Conservation (phyloP, 106 monocot genomes). For the Cymbidium sinense region DNA sequence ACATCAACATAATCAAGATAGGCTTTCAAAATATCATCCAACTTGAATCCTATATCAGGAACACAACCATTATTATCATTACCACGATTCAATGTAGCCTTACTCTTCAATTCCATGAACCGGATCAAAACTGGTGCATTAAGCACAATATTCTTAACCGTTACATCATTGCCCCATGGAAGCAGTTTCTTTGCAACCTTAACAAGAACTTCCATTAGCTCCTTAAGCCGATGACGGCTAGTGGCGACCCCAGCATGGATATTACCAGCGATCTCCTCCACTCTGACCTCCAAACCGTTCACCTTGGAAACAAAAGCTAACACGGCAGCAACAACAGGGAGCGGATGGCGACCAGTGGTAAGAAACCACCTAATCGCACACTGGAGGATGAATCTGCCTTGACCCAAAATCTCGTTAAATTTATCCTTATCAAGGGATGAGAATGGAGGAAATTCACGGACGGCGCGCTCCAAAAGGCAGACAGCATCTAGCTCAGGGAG, state of each 20-base stretch:
- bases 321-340: constrained; percentile 61
- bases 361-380: constrained; percentile 47
- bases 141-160: constrained; percentile 43
- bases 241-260: constrained; percentile 36
- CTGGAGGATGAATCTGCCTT: constrained; percentile 46
- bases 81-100: constrained; percentile 5
- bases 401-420: constrained; percentile 33
- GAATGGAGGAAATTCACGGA: constrained; percentile 16
- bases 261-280: constrained; percentile 55
- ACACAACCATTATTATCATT: not conserved
- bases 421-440: constrained; percentile 15
- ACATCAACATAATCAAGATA: not conserved
- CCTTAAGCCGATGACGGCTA: constrained; percentile 35
- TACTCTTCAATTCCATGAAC: constrained; percentile 61
- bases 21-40: constrained; percentile 12
- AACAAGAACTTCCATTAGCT: constrained; percentile 40
- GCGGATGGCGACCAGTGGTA: constrained; percentile 63
- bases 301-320: constrained; percentile 33
- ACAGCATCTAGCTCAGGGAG: constrained; percentile 42
- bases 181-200: constrained; percentile 43
- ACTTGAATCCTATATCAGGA: constrained; percentile 1
- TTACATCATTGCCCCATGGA: constrained; percentile 70
- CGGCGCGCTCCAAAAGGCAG: constrained; percentile 23
- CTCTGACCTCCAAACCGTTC: constrained; percentile 21
- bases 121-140: constrained; percentile 49